A percentile compares a stretch with the other conserved stretches of the same genome.
phyloP scores from a whole-genome alignment of 352 stramenopile genomes.

The Phytophthora vignae region DNA sequence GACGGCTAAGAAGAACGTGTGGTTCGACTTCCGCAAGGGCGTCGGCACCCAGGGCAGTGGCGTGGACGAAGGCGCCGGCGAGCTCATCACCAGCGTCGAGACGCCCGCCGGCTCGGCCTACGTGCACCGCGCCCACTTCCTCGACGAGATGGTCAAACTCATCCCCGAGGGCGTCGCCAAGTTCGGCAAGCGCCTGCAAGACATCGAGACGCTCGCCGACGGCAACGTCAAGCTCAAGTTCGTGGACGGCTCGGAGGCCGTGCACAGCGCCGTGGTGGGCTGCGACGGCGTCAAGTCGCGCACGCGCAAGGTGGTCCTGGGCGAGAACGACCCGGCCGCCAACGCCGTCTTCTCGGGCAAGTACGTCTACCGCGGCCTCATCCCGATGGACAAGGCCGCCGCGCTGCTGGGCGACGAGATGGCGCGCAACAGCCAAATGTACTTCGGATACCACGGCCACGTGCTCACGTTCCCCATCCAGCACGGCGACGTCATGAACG shows the following conservation, averaged over 20 bases:
- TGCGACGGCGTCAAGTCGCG: conserved; percentile 45
- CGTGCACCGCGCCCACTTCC: conserved; percentile 44
- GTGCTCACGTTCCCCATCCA: conserved; percentile 47
- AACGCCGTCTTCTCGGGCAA: conserved; percentile 45
- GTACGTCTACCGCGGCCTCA: conserved; percentile 45
- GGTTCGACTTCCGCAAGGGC: conserved; percentile 47
- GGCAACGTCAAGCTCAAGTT: conserved; percentile 46
- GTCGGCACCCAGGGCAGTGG: conserved; percentile 31
- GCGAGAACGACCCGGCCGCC: conserved; percentile 34
- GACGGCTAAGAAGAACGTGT: conserved; percentile 43
- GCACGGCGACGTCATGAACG: conserved; percentile 46
- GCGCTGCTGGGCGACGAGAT: conserved; percentile 42
- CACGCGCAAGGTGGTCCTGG: conserved; percentile 39
- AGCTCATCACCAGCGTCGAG: conserved; percentile 43
- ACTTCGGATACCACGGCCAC: conserved; percentile 49
- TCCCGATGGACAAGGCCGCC: conserved; percentile 46
- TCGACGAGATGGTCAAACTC: conserved; percentile 42
- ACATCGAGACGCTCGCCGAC: conserved; percentile 38
- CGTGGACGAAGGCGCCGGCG: conserved; percentile 26
- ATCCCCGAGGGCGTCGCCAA: conserved; percentile 37
- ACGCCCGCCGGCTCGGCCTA: conserved; percentile 41
- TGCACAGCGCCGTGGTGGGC: conserved; percentile 40
- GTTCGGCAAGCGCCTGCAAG: conserved; percentile 42
- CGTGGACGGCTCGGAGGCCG: conserved; percentile 37
- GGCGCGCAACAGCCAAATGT: conserved; percentile 51